A percentile compares a stretch with the other conserved stretches of the same genome.
Conservation (phyloP, 2,329 filamentous ascomycete genomes). For the Dichotomopilus funicola region DNA sequence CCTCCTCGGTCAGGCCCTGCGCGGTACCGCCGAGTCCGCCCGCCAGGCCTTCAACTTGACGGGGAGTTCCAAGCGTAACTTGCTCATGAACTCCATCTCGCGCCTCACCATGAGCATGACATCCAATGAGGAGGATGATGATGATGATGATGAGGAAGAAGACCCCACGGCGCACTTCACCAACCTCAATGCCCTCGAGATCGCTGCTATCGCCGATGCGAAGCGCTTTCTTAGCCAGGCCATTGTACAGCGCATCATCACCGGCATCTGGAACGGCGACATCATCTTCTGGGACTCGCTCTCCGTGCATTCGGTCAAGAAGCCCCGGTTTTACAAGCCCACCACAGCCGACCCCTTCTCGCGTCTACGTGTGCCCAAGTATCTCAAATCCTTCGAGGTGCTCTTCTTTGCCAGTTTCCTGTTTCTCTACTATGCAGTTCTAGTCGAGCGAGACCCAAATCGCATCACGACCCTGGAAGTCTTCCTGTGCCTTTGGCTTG, state of each 20-base stretch:
- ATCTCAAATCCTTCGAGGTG: constrained; percentile 79
- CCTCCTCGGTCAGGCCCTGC: constrained; percentile 35
- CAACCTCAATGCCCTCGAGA: constrained; percentile 78
- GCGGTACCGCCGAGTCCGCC: constrained; percentile 20
- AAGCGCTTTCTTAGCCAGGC: constrained; percentile 80
- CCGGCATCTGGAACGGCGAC: constrained; percentile 78
- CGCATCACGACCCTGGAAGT: constrained; percentile 63
- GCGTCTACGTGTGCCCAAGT: constrained; percentile 69
- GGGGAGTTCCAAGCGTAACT: constrained; percentile 41
- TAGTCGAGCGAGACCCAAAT: constrained; percentile 63
- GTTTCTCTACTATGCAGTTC: constrained; percentile 76
- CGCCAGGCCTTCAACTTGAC: constrained; percentile 26
- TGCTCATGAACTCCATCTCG: constrained; percentile 49
- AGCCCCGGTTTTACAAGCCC: constrained; percentile 67
- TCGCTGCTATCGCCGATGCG: constrained; percentile 71
- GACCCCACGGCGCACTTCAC: constrained; percentile 67
- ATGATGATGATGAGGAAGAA: constrained; percentile 42
- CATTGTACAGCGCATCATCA: constrained; percentile 75
- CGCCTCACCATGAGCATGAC: constrained; percentile 46
- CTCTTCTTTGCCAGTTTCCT: constrained; percentile 74
- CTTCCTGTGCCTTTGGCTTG: constrained; percentile 77
- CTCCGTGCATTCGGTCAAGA: constrained; percentile 66
- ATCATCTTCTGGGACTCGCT: constrained; percentile 82
- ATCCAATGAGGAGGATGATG: constrained; percentile 33
- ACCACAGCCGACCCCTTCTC: constrained; percentile 65